Conservation (phyloP, 2,329 filamentous ascomycete genomes). For the Pseudocercospora fuligena region DNA sequence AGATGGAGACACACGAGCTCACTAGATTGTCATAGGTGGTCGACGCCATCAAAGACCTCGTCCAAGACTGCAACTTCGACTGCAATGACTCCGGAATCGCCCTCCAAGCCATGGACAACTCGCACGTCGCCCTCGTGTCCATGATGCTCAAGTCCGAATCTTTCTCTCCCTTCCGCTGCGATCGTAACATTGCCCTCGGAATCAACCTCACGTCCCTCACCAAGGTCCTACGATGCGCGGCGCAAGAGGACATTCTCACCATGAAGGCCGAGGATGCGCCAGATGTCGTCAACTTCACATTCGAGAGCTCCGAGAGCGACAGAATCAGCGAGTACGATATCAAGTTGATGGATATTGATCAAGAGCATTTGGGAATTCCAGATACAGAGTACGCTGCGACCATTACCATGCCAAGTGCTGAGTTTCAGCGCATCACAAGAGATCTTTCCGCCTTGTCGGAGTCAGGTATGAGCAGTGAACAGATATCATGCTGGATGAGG, state of each 20-base stretch:
- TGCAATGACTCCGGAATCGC: conserved; percentile 99
- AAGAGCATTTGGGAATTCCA: conserved; percentile 97
- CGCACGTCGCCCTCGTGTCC: conserved; percentile 95
- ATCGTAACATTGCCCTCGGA: conserved; percentile 97
- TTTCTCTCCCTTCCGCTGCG: conserved; percentile 95
- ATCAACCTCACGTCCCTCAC: conserved; percentile 96
- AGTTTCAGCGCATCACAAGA: conserved; percentile 94
- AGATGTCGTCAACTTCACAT: conserved; percentile 92
- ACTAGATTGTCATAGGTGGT: conserved; percentile 70
- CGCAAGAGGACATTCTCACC: conserved; percentile 92
- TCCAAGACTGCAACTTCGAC: conserved; percentile 99
- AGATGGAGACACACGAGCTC: conserved; percentile 22
- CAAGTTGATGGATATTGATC: conserved; percentile 99
- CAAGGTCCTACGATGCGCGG: conserved; percentile 93
- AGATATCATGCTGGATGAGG: neutral
- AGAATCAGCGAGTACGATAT: conserved; percentile 98
- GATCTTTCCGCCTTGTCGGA: conserved; percentile 92
- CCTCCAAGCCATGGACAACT: conserved; percentile 99
- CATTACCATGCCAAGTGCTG: conserved; percentile 81
- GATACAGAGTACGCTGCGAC: conserved; percentile 98
- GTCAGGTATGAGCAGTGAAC: conserved; percentile 69
- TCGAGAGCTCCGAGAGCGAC: conserved; percentile 88
- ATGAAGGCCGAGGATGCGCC: conserved; percentile 97
- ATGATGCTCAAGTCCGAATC: conserved; percentile 97
- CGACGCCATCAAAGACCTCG: conserved; percentile 98